phyloP scores from a whole-genome alignment of 2,329 filamentous ascomycete genomes.

The Pleurostoma richardsiae region DNA sequence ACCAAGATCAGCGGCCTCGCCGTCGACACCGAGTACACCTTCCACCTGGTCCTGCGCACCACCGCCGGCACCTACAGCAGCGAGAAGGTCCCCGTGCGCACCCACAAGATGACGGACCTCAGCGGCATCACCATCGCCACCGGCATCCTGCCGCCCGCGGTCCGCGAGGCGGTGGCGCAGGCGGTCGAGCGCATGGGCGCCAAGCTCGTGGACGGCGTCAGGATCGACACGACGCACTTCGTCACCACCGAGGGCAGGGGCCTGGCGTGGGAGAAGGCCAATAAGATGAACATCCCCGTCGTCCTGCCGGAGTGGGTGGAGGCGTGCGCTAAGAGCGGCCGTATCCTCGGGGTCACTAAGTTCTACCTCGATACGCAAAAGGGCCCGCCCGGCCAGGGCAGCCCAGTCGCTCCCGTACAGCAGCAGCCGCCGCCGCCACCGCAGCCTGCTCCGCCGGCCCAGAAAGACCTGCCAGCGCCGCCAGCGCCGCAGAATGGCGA shows the following conservation, averaged over 20 bases:
- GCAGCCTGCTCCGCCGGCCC: conserved; percentile 10
- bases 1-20: conserved; percentile 96
- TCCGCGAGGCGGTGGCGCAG: conserved; percentile 66
- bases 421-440: conserved; percentile 18
- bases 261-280: conserved; percentile 88
- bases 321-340: conserved; percentile 88
- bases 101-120: conserved; percentile 98
- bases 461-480: conserved; percentile 27
- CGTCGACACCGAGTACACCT: conserved; percentile 94
- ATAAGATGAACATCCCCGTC: conserved; percentile 96
- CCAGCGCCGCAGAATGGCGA: conserved; percentile 11
- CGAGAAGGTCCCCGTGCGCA: conserved; percentile 79
- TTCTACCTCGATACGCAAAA: conserved; percentile 86
- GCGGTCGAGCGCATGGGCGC: conserved; percentile 87
- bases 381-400: conserved; percentile 31
- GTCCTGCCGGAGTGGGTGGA: conserved; percentile 96
- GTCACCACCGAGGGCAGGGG: conserved; percentile 92
- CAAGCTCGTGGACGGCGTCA: conserved; percentile 81
- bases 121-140: conserved; percentile 93
- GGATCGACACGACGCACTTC: conserved; percentile 98
- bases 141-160: conserved; percentile 71
- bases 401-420: conserved; percentile 12
- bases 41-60: conserved; percentile 87
- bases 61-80: conserved; percentile 82
- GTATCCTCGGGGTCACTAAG: conserved; percentile 88